Evolutionary conservation across 768 basidiomycete genomes (phyloP).

Genomic region (Fistulinella prunicolor): DNA sequence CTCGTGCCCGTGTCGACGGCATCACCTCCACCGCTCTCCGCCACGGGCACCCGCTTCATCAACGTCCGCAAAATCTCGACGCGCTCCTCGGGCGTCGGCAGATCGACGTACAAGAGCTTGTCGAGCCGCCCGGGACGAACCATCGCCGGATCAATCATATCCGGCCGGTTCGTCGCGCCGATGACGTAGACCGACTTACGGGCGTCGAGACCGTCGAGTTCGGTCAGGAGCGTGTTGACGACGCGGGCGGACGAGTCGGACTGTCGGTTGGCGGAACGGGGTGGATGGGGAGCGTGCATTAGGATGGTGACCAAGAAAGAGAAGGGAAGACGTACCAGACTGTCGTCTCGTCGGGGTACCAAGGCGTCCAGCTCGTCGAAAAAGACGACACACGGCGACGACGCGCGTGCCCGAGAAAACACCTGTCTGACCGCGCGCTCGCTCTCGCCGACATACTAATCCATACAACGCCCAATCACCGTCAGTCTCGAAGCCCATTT

Average conservation of each 20-base stretch:
- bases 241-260: slow-evolving; percentile 93
- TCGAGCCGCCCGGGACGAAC: slow-evolving; percentile 94
- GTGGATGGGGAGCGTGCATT: no score
- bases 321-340: slow-evolving; percentile 53
- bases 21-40: neutral
- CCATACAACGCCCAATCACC: neutral
- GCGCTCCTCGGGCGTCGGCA: slow-evolving; percentile 71
- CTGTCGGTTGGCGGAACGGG: slow-evolving; percentile 30
- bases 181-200: slow-evolving; percentile 90
- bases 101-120: slow-evolving; percentile 90
- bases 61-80: slow-evolving; percentile 83
- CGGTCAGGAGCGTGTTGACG: slow-evolving; percentile 88
- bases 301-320: neutral
- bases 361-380: slow-evolving; percentile 94
- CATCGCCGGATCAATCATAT: slow-evolving; percentile 98
- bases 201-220: slow-evolving; percentile 87
- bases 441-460: slow-evolving; percentile 96
- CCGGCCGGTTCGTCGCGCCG: slow-evolving; percentile 91
- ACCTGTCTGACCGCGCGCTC: slow-evolving; percentile 93
- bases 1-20: no score
- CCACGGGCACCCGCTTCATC: slow-evolving; percentile 64
- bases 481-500: slow-evolving; percentile 1
- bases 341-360: slow-evolving; percentile 88
- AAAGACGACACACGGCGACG: slow-evolving; percentile 92
- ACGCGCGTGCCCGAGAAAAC: slow-evolving; percentile 90